A percentile compares a stretch with the other conserved stretches of the same genome.
Conservation (phyloP, 2,329 filamentous ascomycete genomes). For the Onygena corvina region DNA sequence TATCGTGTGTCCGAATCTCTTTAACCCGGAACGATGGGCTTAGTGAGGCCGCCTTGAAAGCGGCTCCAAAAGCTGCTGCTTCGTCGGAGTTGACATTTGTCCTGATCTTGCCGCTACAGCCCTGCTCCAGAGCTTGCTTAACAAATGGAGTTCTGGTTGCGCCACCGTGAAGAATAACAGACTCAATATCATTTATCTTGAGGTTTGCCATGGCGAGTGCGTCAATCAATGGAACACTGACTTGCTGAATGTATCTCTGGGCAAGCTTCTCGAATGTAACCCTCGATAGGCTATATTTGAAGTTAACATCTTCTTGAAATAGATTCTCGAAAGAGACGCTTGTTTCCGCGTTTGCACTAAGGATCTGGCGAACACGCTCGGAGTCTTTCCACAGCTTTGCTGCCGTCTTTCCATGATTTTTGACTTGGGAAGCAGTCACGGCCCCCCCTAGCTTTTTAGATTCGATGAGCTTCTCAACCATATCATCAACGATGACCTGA, state of each 20-base stretch:
- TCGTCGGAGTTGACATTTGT: conserved; percentile 96
- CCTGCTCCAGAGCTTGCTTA: conserved; percentile 70
- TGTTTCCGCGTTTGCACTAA: conserved; percentile 85
- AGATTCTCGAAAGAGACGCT: conserved; percentile 73
- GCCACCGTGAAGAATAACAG: conserved; percentile 86
- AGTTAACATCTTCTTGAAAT: conserved; percentile 74
- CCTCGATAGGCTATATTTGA: conserved; percentile 78
- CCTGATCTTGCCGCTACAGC: conserved; percentile 64
- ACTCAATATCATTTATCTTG: conserved; percentile 64
- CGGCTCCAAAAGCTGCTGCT: conserved; percentile 88
- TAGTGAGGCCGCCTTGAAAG: conserved; percentile 81
- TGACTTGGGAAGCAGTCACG: conserved; percentile 37
- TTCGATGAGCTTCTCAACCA: conserved; percentile 66
- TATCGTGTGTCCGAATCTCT: conserved; percentile 78
- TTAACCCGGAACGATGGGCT: conserved; percentile 96
- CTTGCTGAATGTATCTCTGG: conserved; percentile 53
- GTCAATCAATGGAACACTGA: conserved; percentile 56
- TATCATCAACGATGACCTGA: conserved; percentile 75
- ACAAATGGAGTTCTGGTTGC: conserved; percentile 86
- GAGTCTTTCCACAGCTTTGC: conserved; percentile 90
- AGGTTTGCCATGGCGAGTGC: conserved; percentile 65
- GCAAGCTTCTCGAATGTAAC: conserved; percentile 70
- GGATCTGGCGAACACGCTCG: conserved; percentile 70
- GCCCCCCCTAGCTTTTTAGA: conserved; percentile 43
- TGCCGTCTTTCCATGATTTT: conserved; percentile 66